These are phyloP conservation scores for Penstemon davidsonii DNA, from an alignment of 257 asterid genomes.

Conservation along the genomic window DNA sequence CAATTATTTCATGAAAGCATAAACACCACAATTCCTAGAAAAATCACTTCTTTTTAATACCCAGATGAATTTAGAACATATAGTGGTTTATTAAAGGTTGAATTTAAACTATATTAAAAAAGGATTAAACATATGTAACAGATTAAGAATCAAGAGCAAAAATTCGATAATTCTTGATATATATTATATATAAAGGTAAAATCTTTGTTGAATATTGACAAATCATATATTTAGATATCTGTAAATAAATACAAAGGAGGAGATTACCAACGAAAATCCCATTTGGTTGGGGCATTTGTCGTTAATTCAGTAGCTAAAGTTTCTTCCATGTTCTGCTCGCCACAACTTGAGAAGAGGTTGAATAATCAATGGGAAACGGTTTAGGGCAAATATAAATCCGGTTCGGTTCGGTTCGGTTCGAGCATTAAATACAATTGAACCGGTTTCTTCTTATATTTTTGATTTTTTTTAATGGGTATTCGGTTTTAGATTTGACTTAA, in stretches of 20 bases:
- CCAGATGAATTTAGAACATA: too few species aligned
- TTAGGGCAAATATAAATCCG: too few species aligned
- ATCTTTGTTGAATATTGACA: background rate
- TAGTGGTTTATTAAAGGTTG: too few species aligned
- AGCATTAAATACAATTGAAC: too few species aligned
- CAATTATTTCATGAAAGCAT: background rate
- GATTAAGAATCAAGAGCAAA: background rate
- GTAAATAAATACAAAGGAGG: background rate
- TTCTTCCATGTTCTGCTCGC: conserved; percentile 29
- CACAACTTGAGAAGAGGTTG: too few species aligned
- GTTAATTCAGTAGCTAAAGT: conserved; percentile 29
- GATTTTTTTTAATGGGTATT: too few species aligned
- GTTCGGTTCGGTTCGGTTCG: too few species aligned
- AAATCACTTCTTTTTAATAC: background rate
- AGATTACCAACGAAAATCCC: conserved; percentile 70
- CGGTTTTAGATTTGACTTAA: too few species aligned
- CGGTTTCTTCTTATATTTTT: too few species aligned
- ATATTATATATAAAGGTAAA: background rate
- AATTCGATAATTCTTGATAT: background rate
- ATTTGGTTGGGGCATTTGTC: conserved; percentile 38
- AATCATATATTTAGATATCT: background rate
- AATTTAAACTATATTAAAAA: background rate
- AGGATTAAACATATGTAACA: background rate
- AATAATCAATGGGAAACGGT: too few species aligned
- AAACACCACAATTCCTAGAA: background rate